phyloP scores from a whole-genome alignment of 2,329 filamentous ascomycete genomes.

The Aspergillus novofumigatus region DNA sequence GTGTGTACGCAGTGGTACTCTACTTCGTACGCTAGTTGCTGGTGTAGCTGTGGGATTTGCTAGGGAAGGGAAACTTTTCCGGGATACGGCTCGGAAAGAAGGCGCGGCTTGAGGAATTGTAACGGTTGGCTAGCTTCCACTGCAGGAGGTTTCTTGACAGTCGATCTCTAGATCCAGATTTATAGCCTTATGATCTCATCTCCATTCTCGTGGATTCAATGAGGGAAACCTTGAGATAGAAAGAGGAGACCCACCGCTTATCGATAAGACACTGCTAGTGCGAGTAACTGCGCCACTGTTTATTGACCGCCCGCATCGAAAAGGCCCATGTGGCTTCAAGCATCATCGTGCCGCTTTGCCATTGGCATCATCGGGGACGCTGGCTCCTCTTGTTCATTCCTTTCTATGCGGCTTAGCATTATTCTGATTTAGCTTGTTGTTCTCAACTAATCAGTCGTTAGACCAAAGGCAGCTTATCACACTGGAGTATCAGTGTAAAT shows the following conservation, averaged over 20 bases:
- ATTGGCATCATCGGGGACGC: neutral
- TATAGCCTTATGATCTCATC: neutral
- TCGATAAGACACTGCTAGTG: conserved; percentile 9
- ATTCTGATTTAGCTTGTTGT: neutral
- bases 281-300: conserved; percentile 7
- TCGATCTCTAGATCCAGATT: neutral
- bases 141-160: neutral
- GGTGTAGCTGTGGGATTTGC: neutral
- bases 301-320: conserved; percentile 23
- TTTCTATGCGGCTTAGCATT: neutral
- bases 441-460: neutral
- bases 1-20: neutral
- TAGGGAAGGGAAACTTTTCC: neutral
- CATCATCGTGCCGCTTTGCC: neutral
- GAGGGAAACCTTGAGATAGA: neutral
- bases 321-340: conserved; percentile 20
- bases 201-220: neutral
- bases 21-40: neutral
- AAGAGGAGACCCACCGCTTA: conserved; percentile 4
- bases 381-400: neutral
- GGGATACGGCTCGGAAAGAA: neutral
- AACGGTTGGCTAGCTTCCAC: neutral
- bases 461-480: neutral
- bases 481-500: neutral
- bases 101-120: neutral